Evolutionary conservation across 371 early-diverging fungal species (phyloP).

Genomic region (Mortierella sp.): DNA sequence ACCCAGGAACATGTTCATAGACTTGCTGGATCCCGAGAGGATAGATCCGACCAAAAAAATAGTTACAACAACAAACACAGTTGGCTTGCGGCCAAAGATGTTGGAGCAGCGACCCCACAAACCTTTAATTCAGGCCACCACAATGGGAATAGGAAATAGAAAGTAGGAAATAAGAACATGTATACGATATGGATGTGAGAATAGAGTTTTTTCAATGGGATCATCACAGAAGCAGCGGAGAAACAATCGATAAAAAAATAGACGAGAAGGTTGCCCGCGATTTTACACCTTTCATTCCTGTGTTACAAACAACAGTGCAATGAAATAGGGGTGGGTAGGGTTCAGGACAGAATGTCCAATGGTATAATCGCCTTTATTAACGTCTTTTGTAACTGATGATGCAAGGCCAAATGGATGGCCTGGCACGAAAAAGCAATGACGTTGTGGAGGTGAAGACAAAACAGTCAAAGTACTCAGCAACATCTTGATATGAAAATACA

Average conservation of each 20-base stretch:
- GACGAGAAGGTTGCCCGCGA: slow-evolving; percentile 4
- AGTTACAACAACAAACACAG: slow-evolving; percentile 65
- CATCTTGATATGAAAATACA: not conserved
- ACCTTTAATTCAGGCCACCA: not conserved
- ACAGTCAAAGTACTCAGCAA: not conserved
- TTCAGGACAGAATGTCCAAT: not conserved
- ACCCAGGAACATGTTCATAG: slow-evolving; percentile 72
- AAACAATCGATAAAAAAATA: not conserved
- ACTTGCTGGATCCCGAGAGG: slow-evolving; percentile 67
- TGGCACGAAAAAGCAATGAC: not conserved
- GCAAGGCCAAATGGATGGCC: not conserved
- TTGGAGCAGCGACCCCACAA: slow-evolving; percentile 59
- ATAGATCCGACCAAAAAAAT: slow-evolving; percentile 71
- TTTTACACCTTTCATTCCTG: not conserved
- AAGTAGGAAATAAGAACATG: not conserved
- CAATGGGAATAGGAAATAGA: not conserved
- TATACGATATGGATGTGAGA: not conserved
- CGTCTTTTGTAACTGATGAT: slow-evolving; percentile 4
- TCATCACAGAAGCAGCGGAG: not conserved
- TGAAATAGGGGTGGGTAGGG: not conserved
- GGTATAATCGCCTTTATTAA: not conserved
- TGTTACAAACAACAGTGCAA: slow-evolving; percentile 5
- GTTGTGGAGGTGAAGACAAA: slow-evolving; percentile 1
- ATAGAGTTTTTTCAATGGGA: not conserved
- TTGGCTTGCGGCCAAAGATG: slow-evolving; percentile 77